Evolutionary conservation across 345 rosid species (phyloP).

Genomic region (Hibiscus mutabilis): DNA sequence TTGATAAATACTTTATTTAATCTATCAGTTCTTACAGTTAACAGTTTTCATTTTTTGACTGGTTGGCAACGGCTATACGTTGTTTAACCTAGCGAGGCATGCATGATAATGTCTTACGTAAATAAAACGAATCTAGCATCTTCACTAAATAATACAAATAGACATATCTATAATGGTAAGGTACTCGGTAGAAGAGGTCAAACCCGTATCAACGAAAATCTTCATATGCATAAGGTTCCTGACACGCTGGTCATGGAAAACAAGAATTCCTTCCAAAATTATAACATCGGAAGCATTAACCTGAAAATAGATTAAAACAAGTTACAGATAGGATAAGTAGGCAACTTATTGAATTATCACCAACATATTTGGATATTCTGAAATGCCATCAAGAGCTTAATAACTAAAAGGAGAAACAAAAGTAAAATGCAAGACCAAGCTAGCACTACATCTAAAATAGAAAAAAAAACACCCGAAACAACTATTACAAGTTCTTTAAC

Average conservation of each 20-base stretch:
- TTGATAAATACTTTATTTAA: slow-evolving; percentile 3
- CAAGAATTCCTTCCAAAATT: slow-evolving; percentile 91
- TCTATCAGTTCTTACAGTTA: neutral
- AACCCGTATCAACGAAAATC: slow-evolving; percentile 97
- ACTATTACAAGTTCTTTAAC: neutral
- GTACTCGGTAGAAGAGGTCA: slow-evolving; percentile 11
- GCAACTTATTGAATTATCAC: neutral
- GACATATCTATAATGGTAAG: slow-evolving; percentile 1
- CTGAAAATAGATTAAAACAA: slow-evolving; percentile 28
- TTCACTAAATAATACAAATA: slow-evolving; percentile 13
- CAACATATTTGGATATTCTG: neutral
- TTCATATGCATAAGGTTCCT: slow-evolving; percentile 93
- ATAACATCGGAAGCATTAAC: slow-evolving; percentile 98
- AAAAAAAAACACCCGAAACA: neutral
- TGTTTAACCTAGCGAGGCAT: neutral
- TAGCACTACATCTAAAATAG: neutral
- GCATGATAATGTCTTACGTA: neutral
- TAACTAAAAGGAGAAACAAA: neutral
- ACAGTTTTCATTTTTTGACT: neutral
- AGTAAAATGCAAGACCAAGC: neutral
- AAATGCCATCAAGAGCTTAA: neutral
- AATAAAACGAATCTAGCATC: slow-evolving; percentile 3
- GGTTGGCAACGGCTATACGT: neutral
- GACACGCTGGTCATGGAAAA: slow-evolving; percentile 86
- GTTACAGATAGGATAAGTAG: neutral